Conservation (phyloP, 2,329 filamentous ascomycete genomes). For the Chalaropsis thielavioides region DNA sequence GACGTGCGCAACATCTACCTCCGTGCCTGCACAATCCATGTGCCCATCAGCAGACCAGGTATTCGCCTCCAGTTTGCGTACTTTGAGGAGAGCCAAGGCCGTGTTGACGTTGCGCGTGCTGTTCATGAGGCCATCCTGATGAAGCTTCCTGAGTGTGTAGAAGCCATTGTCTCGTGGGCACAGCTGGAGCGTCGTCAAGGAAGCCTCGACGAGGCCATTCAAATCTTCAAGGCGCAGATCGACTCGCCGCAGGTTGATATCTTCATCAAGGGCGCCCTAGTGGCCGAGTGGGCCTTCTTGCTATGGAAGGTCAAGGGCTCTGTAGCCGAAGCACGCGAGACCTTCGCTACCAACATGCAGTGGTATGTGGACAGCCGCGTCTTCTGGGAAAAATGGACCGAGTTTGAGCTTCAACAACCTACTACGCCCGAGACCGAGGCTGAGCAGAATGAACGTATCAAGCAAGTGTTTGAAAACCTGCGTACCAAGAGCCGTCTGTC, state of each 20-base stretch:
- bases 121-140: conserved; percentile 72
- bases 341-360: conserved; percentile 70
- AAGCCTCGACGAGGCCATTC: conserved; percentile 71
- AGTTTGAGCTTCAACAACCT: conserved; percentile 78
- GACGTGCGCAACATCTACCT: conserved; percentile 87
- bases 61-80: conserved; percentile 84
- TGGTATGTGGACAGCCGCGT: conserved; percentile 72
- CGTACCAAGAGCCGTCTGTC: conserved; percentile 58
- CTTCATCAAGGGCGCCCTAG: conserved; percentile 71
- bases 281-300: conserved; percentile 75
- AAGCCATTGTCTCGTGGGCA: conserved; percentile 77
- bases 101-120: conserved; percentile 63
- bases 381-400: conserved; percentile 82
- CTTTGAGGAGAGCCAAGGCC: conserved; percentile 76
- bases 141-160: conserved; percentile 64
- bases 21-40: conserved; percentile 69
- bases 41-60: conserved; percentile 70
- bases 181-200: conserved; percentile 73
- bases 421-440: conserved; percentile 49
- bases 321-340: conserved; percentile 62
- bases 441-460: conserved; percentile 58
- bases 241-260: conserved; percentile 56
- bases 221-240: conserved; percentile 68
- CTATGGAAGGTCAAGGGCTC: conserved; percentile 79
- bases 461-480: conserved; percentile 64